phyloP scores from a whole-genome alignment of 192 early-diverging fungal genomes.

The Rhizoclosmatium sp. region DNA sequence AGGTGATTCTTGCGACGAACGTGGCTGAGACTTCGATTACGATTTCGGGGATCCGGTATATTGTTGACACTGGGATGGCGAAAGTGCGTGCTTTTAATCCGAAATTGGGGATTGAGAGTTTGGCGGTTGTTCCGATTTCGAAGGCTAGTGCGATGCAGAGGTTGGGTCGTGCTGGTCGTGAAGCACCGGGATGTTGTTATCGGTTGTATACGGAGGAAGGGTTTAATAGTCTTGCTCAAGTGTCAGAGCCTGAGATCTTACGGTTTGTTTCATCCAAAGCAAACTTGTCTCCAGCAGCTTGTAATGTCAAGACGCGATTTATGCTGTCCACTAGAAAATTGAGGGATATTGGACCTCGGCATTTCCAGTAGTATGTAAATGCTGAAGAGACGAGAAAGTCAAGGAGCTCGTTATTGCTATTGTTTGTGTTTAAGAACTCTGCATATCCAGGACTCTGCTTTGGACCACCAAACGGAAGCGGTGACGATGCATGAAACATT shows the following conservation, averaged over 20 bases:
- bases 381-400: slow-evolving; percentile 3
- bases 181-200: slow-evolving; percentile 90
- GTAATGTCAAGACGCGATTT: background rate
- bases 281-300: background rate
- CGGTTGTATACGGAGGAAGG: slow-evolving; percentile 89
- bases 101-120: slow-evolving; percentile 83
- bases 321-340: background rate
- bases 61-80: slow-evolving; percentile 91
- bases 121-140: slow-evolving; percentile 87
- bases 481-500: background rate
- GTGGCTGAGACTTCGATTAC: slow-evolving; percentile 99
- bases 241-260: slow-evolving; percentile 92
- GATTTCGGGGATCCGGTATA: slow-evolving; percentile 92
- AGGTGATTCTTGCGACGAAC: slow-evolving; percentile 95
- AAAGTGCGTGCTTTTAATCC: slow-evolving; percentile 92
- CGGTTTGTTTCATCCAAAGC: slow-evolving; percentile 48
- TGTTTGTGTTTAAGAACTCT: background rate
- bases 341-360: background rate
- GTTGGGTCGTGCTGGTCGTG: slow-evolving; percentile 94
- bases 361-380: background rate
- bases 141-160: slow-evolving; percentile 92
- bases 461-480: slow-evolving; percentile 1
- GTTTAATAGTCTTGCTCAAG: slow-evolving; percentile 76
- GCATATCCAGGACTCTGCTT: background rate
- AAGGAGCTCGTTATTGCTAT: background rate